Evolutionary conservation across 2,329 filamentous ascomycete genomes (phyloP).

Genomic region (Trichoderma arundinaceum): DNA sequence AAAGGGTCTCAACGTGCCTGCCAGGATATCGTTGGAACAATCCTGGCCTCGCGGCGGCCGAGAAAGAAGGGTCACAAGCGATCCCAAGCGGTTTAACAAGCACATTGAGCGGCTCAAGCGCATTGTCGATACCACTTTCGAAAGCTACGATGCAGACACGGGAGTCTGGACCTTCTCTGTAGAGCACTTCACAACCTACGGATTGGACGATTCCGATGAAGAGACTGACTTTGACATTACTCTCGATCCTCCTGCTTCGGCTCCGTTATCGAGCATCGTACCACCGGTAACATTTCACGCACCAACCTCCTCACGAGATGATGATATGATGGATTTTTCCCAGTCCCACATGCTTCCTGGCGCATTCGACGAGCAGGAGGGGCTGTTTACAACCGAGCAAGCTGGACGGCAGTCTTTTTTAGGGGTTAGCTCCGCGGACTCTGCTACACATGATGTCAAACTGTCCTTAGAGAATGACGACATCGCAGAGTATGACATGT

Average conservation of each 20-base stretch:
- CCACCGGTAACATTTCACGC: slow-evolving; percentile 36
- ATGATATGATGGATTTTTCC: slow-evolving; percentile 64
- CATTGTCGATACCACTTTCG: slow-evolving; percentile 80
- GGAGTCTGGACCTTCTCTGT: slow-evolving; percentile 92
- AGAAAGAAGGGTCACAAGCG: slow-evolving; percentile 60
- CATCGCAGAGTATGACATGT: slow-evolving; percentile 78
- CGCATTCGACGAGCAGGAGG: slow-evolving; percentile 72
- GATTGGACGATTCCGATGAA: slow-evolving; percentile 79
- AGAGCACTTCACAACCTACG: slow-evolving; percentile 97
- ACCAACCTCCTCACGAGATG: slow-evolving; percentile 42
- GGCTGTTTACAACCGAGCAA: slow-evolving; percentile 62
- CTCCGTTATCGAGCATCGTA: slow-evolving; percentile 30
- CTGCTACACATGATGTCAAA: slow-evolving; percentile 66
- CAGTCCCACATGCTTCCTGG: slow-evolving; percentile 69
- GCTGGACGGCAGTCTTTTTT: slow-evolving; percentile 80
- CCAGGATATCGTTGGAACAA: slow-evolving; percentile 85
- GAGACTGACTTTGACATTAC: slow-evolving; percentile 63
- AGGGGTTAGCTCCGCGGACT: slow-evolving; percentile 88
- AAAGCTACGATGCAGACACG: slow-evolving; percentile 77
- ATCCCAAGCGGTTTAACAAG: slow-evolving; percentile 72
- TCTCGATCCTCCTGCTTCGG: slow-evolving; percentile 32
- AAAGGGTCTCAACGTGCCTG: slow-evolving; percentile 89
- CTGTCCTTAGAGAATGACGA: slow-evolving; percentile 69
- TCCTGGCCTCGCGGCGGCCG: slow-evolving; percentile 79
- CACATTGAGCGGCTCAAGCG: slow-evolving; percentile 82